Conservation (phyloP, 768 basidiomycete species). For the Pilatotrama ljubarskyi region DNA sequence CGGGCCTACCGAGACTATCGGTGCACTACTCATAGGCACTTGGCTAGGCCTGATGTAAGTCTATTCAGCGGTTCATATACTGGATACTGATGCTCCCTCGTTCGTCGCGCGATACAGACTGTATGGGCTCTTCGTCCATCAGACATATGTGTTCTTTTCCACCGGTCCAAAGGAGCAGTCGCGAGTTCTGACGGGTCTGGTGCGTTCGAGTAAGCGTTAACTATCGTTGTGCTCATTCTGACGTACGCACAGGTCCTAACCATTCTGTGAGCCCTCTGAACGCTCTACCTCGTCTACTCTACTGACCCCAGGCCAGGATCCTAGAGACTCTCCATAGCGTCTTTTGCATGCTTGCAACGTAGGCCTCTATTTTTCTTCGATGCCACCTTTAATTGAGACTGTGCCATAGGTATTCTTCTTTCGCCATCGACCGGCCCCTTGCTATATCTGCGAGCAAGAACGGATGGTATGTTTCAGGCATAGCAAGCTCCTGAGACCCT, state of each 20-base stretch:
- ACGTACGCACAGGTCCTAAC: neutral
- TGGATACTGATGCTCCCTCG: neutral
- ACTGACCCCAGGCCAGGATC: neutral
- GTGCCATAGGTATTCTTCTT: neutral
- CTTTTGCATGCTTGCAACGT: slow-evolving; percentile 7
- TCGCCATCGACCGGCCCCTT: neutral
- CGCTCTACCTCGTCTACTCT: neutral
- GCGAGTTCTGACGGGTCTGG: neutral
- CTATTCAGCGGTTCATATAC: neutral
- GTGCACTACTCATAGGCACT: slow-evolving; percentile 11
- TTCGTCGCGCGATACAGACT: neutral
- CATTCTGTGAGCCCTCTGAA: neutral
- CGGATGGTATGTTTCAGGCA: neutral
- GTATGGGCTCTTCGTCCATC: slow-evolving; percentile 3
- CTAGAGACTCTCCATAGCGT: slow-evolving; percentile 2
- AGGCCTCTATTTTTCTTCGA: neutral
- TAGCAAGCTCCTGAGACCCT: too few species aligned
- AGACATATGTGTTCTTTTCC: neutral
- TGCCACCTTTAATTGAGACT: neutral
- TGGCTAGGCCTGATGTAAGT: slow-evolving; percentile 12
- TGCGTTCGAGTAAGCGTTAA: too few species aligned
- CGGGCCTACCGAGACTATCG: neutral
- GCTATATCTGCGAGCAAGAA: neutral
- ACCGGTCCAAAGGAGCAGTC: neutral
- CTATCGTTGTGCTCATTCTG: neutral